A percentile compares a stretch with the other conserved stretches of the same genome.
Evolutionary conservation across 2,329 filamentous ascomycete genomes (phyloP).

Genomic region (Penicillium sp.): DNA sequence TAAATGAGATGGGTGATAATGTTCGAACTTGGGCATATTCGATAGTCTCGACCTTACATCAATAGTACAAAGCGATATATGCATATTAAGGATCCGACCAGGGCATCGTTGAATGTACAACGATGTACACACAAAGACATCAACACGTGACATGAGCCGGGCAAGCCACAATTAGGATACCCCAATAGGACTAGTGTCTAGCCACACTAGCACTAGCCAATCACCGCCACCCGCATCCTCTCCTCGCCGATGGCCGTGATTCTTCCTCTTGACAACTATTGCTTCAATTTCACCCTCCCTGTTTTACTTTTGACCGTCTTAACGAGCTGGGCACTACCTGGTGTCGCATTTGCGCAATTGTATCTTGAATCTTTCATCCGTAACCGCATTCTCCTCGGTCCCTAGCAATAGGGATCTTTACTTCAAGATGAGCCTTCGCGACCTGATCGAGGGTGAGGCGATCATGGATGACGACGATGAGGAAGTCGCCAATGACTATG

Average conservation of each 20-base stretch:
- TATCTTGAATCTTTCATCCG: constrained; percentile 8
- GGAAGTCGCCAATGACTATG: constrained; percentile 72
- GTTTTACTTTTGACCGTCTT: constrained; percentile 5
- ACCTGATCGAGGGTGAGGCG: constrained; percentile 81
- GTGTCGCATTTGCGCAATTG: constrained; percentile 10
- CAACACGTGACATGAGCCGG: constrained; percentile 1
- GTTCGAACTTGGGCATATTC: neutral
- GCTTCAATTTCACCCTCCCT: constrained; percentile 13
- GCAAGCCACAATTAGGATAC: neutral
- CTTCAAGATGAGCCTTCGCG: constrained; percentile 57
- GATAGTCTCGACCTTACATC: neutral
- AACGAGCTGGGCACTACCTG: constrained; percentile 11
- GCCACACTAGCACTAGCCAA: constrained; percentile 15
- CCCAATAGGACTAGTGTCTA: neutral
- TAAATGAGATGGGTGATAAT: no score
- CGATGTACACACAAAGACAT: neutral
- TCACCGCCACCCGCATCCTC: constrained; percentile 24
- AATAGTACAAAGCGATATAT: constrained; percentile 1
- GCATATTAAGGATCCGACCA: constrained; percentile 9
- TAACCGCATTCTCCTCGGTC: constrained; percentile 4
- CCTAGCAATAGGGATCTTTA: constrained; percentile 18
- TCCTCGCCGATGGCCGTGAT: constrained; percentile 21
- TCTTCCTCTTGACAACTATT: constrained; percentile 19
- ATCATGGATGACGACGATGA: constrained; percentile 86
- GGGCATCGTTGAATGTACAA: constrained; percentile 1